phyloP scores from a whole-genome alignment of 2,329 filamentous ascomycete species.

The Talaromyces sp. region DNA sequence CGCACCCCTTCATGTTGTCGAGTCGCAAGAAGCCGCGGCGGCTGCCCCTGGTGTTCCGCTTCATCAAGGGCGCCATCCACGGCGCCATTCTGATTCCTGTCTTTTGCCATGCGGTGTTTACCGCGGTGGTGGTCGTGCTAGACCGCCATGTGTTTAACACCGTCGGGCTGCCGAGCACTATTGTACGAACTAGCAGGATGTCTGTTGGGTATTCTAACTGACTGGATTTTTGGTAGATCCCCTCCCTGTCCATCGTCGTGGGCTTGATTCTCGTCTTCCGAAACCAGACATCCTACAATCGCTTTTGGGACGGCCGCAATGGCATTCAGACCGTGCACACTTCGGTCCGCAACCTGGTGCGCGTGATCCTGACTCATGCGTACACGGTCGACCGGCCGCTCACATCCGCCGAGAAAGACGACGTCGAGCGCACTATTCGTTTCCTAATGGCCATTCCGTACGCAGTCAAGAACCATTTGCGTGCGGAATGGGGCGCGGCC shows the following conservation, averaged over 20 bases:
- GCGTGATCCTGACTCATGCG: slow-evolving; percentile 51
- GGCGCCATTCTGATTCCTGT: slow-evolving; percentile 55
- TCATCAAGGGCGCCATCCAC: slow-evolving; percentile 62
- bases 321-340: slow-evolving; percentile 55
- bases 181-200: slow-evolving; percentile 36
- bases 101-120: slow-evolving; percentile 54
- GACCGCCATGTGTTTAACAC: slow-evolving; percentile 49
- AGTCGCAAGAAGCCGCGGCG: slow-evolving; percentile 37
- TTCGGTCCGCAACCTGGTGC: slow-evolving; percentile 55
- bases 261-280: slow-evolving; percentile 65
- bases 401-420: slow-evolving; percentile 44
- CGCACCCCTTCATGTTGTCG: slow-evolving; percentile 30
- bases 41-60: slow-evolving; percentile 60
- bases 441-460: slow-evolving; percentile 59
- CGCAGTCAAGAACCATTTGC: slow-evolving; percentile 60
- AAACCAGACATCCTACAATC: slow-evolving; percentile 60
- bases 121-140: slow-evolving; percentile 55
- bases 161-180: slow-evolving; percentile 54
- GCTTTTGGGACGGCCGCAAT: slow-evolving; percentile 60
- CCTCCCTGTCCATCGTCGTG: slow-evolving; percentile 61
- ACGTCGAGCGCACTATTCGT: slow-evolving; percentile 57
- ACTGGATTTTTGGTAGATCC: slow-evolving; percentile 40
- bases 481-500: slow-evolving; percentile 57
- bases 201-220: no score
- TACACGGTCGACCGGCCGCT: slow-evolving; percentile 29